These are phyloP conservation scores for Daldinia sp. DNA, from an alignment of 2,329 filamentous ascomycete genomes.

Conservation along the genomic window DNA sequence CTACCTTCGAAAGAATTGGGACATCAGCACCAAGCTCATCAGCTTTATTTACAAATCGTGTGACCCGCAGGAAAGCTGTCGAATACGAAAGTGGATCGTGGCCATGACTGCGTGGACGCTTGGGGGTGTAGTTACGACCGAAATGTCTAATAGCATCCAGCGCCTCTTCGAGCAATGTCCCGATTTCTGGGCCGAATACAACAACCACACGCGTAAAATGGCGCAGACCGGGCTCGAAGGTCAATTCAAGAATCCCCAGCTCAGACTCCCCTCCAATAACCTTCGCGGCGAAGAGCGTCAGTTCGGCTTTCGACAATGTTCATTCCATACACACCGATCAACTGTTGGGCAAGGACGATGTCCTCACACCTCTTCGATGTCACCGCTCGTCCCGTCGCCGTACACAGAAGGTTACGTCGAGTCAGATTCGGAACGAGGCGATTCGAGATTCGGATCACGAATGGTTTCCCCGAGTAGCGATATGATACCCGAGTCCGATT, in stretches of 20 bases:
- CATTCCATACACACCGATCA: slow-evolving; percentile 66
- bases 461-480: slow-evolving; percentile 38
- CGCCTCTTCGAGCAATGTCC: slow-evolving; percentile 55
- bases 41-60: slow-evolving; percentile 63
- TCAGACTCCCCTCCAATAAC: slow-evolving; percentile 64
- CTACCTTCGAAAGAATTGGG: slow-evolving; percentile 66
- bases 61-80: slow-evolving; percentile 57
- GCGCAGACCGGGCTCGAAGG: slow-evolving; percentile 58
- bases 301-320: slow-evolving; percentile 69
- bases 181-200: slow-evolving; percentile 60
- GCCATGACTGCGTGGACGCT: slow-evolving; percentile 68
- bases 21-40: slow-evolving; percentile 61
- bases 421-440: slow-evolving; percentile 43
- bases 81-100: slow-evolving; percentile 66
- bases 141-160: slow-evolving; percentile 50
- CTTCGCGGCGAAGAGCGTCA: slow-evolving; percentile 64
- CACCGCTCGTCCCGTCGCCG: slow-evolving; percentile 35
- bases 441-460: slow-evolving; percentile 32
- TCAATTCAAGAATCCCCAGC: slow-evolving; percentile 67
- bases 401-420: slow-evolving; percentile 41
- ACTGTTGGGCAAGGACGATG: slow-evolving; percentile 63
- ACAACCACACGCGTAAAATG: slow-evolving; percentile 62
- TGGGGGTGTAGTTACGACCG: slow-evolving; percentile 46
- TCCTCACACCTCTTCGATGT: slow-evolving; percentile 50
- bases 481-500: slow-evolving; percentile 32